These are phyloP conservation scores for Penicillium steckii DNA, from an alignment of 495 filamentous ascomycete species.

Conservation along the genomic window DNA sequence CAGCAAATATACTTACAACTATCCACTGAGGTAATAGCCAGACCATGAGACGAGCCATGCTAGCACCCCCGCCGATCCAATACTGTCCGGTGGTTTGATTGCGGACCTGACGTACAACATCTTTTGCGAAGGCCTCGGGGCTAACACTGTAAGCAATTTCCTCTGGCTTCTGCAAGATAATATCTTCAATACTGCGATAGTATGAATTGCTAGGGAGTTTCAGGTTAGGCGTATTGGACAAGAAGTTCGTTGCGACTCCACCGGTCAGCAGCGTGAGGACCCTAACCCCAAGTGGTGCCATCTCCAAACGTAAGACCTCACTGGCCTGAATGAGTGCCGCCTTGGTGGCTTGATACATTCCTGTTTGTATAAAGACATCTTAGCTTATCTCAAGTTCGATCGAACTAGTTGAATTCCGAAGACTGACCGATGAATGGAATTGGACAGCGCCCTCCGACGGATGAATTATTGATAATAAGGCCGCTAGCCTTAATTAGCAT, in stretches of 20 bases:
- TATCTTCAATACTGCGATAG: constrained; percentile 7
- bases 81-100: neutral
- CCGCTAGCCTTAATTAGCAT: neutral
- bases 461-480: constrained; percentile 5
- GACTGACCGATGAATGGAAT: constrained; percentile 45
- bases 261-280: constrained; percentile 30
- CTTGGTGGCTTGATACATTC: constrained; percentile 38
- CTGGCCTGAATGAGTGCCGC: constrained; percentile 24
- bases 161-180: neutral
- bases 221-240: constrained; percentile 10
- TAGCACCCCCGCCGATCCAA: neutral
- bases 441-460: constrained; percentile 35
- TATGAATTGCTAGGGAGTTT: constrained; percentile 14
- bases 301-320: constrained; percentile 40
- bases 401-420: no score
- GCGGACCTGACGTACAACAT: neutral
- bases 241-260: constrained; percentile 14
- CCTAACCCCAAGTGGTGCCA: constrained; percentile 37
- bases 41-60: neutral
- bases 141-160: neutral
- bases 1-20: neutral
- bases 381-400: neutral
- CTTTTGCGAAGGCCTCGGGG: neutral
- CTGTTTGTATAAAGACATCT: constrained; percentile 10
- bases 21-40: neutral